phyloP scores from a whole-genome alignment of 768 basidiomycete genomes.

The Tricholoma furcatifolium region DNA sequence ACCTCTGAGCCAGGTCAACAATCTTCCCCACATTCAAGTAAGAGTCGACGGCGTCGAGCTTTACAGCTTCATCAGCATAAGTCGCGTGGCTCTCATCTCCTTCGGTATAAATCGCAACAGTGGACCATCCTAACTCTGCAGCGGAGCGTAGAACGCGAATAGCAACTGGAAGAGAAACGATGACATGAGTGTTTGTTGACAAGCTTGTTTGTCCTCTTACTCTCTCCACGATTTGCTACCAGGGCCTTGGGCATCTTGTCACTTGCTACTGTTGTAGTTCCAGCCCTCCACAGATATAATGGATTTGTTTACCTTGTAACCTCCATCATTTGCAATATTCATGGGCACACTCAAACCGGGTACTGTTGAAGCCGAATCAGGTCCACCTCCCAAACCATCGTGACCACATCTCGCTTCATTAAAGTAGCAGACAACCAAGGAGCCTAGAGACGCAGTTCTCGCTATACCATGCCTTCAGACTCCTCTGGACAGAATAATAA shows the following conservation, averaged over 20 bases:
- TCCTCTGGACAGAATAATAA: background rate
- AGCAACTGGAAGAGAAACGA: conserved; percentile 55
- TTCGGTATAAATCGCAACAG: conserved; percentile 85
- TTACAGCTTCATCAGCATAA: conserved; percentile 81
- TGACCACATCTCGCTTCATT: background rate
- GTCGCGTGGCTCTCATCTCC: conserved; percentile 81
- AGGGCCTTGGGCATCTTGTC: conserved; percentile 57
- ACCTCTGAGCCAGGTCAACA: conserved; percentile 28
- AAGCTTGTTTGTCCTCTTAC: conserved; percentile 30
- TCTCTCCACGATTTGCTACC: conserved; percentile 75
- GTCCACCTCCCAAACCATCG: background rate
- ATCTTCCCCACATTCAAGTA: conserved; percentile 31
- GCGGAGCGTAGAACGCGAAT: conserved; percentile 86
- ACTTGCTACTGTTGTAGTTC: too few relatives aligned
- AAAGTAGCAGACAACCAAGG: too few relatives aligned
- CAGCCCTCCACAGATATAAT: background rate
- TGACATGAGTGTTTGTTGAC: conserved; percentile 15
- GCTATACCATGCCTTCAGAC: conserved; percentile 28
- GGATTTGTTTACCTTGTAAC: background rate
- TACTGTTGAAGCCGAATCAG: conserved; percentile 12
- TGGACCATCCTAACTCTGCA: conserved; percentile 56
- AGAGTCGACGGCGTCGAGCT: conserved; percentile 73
- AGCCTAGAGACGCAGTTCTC: too few relatives aligned
- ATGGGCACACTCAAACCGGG: conserved; percentile 8
- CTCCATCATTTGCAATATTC: background rate